Base-by-base conservation (phyloP, 2,329 filamentous ascomycete genomes). In the Xylaria polymorpha region DNA sequence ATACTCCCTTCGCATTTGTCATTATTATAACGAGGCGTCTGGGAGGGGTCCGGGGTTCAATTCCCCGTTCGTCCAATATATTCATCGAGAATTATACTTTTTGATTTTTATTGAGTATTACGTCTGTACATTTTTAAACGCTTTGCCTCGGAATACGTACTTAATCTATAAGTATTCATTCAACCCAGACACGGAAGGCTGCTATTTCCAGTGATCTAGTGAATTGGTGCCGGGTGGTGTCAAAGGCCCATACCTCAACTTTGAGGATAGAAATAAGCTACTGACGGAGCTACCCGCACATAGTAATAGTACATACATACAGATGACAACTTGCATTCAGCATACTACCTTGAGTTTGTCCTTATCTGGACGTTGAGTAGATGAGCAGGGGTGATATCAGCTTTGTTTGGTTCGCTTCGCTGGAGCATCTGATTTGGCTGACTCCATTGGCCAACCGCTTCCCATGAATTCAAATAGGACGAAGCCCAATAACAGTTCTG, bases 31-130 rank as follows among this genome's bases (percentile, higher is more conserved):
- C n/a, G 43, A 12, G 14, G 56, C 29, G 20, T 25, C 22, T 46
- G 71, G 68, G 71, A 72, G 66, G 68, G 71, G 71, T 72, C 71
- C 71, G 71, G 71, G 71, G 71, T 72, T 72, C 71, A 72, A 72
- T 72, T 72, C 71, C 71, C 71, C 66, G 71, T 69, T 67, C 61
- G 69, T 72, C 71, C 71, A 67, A 20, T 60, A 5, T 55, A 6
- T n/a, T n/a, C n/a, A n/a, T n/a, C n/a, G n/a, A n/a, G n/a, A n/a
- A n/a, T n/a, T n/a, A n/a, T n/a, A n/a, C n/a, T n/a, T n/a, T n/a
- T n/a, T n/a, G n/a, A n/a, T n/a, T n/a, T n/a, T n/a, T n/a, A n/a
- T n/a, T n/a, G n/a, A n/a, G n/a, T n/a, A n/a, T n/a, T n/a, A n/a
- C n/a, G 25, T 29, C 25, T 29, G 25, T 29, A 4, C 25, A 29